phyloP scores from a whole-genome alignment of 2,329 filamentous ascomycete species.

The Rutstroemia sydowiana region DNA sequence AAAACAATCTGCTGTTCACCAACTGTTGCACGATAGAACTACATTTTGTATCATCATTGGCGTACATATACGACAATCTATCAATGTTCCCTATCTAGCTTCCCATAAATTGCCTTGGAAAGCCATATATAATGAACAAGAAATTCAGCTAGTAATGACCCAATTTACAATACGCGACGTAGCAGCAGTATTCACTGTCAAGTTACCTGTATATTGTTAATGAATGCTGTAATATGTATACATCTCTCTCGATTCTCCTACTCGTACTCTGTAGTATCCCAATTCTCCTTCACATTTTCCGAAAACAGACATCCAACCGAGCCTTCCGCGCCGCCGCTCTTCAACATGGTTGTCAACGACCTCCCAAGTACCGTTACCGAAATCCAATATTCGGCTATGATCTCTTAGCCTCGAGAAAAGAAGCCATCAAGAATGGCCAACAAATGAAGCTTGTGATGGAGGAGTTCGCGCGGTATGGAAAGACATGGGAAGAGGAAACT shows the following conservation, averaged over 20 bases:
- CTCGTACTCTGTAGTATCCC: background rate
- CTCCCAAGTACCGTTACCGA: background rate
- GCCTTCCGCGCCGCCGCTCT: background rate
- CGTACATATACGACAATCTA: too few relatives aligned
- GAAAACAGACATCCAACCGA: background rate
- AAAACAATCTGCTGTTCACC: too few relatives aligned
- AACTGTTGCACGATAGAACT: too few relatives aligned
- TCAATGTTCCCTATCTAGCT: too few relatives aligned
- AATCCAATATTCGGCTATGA: background rate
- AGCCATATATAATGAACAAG: too few relatives aligned
- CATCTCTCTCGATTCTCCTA: background rate
- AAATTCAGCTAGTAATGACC: too few relatives aligned
- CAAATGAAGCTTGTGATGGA: background rate
- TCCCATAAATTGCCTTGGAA: too few relatives aligned
- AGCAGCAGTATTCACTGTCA: too few relatives aligned
- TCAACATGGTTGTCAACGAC: background rate
- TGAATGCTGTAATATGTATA: too few relatives aligned
- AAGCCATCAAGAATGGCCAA: background rate
- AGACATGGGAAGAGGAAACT: constrained; percentile 2
- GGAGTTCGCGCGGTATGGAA: constrained; percentile 2
- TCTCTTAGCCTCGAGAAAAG: background rate
- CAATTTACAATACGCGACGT: too few relatives aligned
- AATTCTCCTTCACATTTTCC: background rate
- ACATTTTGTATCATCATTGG: too few relatives aligned
- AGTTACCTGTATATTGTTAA: too few relatives aligned